A percentile compares a stretch with the other conserved stretches of the same genome.
Evolutionary conservation across 768 basidiomycete species (phyloP).

Genomic region (Pleurotus tuber-regium): DNA sequence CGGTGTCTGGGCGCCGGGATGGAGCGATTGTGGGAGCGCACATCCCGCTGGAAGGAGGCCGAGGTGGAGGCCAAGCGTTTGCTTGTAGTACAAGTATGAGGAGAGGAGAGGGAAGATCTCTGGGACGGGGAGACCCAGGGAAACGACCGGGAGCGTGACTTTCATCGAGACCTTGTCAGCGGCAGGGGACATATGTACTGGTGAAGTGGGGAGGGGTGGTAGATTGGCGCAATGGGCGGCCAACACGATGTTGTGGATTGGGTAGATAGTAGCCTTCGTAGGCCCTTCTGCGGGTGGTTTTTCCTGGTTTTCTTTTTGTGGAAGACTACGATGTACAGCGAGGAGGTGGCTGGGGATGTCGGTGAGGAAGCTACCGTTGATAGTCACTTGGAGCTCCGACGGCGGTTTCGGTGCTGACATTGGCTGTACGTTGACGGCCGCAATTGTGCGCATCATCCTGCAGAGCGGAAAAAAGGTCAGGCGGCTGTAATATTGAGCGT

Average conservation of each 20-base stretch:
- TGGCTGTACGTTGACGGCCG: slow-evolving; percentile 31
- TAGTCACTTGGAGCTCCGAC: slow-evolving; percentile 37
- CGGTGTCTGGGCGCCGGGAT: slow-evolving; percentile 18
- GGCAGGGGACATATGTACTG: slow-evolving; percentile 28
- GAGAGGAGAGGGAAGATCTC: slow-evolving; percentile 57
- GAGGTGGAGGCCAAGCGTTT: slow-evolving; percentile 46
- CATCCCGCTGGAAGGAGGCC: slow-evolving; percentile 41
- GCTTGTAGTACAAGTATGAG: slow-evolving; percentile 66
- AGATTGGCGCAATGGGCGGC: slow-evolving; percentile 67
- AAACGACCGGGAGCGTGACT: slow-evolving; percentile 57
- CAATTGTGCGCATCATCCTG: slow-evolving; percentile 39
- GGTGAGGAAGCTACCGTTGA: slow-evolving; percentile 28
- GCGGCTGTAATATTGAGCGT: background rate
- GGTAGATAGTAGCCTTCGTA: slow-evolving; percentile 47
- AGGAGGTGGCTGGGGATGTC: slow-evolving; percentile 52
- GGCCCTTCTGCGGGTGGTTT: slow-evolving; percentile 16
- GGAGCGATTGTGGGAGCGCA: slow-evolving; percentile 27
- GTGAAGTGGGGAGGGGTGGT: slow-evolving; percentile 41
- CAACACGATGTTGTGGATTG: slow-evolving; percentile 69
- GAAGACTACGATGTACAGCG: slow-evolving; percentile 35
- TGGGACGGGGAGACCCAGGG: slow-evolving; percentile 62
- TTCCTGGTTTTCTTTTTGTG: slow-evolving; percentile 13
- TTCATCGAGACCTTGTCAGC: slow-evolving; percentile 28
- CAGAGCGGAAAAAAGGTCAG: slow-evolving; percentile 6
- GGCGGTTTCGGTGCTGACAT: slow-evolving; percentile 33